Evolutionary conservation across 352 stramenopile genomes (phyloP).

Genomic region (Saprolegnia diclina): DNA sequence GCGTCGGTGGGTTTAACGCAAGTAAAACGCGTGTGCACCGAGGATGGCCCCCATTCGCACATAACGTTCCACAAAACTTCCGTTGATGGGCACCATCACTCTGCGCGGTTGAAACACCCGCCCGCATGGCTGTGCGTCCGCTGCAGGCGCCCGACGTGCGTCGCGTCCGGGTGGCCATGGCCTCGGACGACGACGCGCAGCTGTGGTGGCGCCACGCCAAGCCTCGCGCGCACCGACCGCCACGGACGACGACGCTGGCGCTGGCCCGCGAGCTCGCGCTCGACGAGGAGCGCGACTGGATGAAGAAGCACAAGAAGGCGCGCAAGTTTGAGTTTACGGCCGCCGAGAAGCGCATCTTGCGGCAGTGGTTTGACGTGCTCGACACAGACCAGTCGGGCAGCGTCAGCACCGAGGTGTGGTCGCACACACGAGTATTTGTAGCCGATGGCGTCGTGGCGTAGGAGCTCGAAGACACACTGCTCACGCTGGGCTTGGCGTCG

Average conservation of each 20-base stretch:
- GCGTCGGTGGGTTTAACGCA: neutral
- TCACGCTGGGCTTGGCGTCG: conserved; percentile 69
- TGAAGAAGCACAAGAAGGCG: conserved; percentile 59
- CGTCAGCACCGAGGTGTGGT: conserved; percentile 69
- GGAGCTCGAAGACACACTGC: conserved; percentile 70
- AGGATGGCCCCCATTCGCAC: too few relatives aligned
- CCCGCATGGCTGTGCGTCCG: neutral
- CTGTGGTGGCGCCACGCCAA: conserved; percentile 15
- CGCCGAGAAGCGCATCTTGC: conserved; percentile 67
- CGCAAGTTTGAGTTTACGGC: conserved; percentile 58
- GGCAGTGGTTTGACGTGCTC: conserved; percentile 68
- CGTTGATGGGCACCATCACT: conserved; percentile 17
- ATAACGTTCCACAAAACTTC: conserved; percentile 14
- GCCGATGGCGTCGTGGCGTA: too few relatives aligned
- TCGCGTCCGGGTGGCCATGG: neutral
- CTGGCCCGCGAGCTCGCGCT: conserved; percentile 45
- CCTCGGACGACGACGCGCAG: neutral
- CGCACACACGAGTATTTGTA: too few relatives aligned
- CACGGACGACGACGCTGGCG: conserved; percentile 2
- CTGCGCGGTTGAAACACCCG: neutral
- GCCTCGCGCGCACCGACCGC: neutral
- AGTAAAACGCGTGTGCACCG: neutral
- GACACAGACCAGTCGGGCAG: conserved; percentile 62
- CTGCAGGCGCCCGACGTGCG: neutral
- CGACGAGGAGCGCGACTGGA: conserved; percentile 62